A percentile compares a stretch with the other conserved stretches of the same genome.
phyloP scores from a whole-genome alignment of 192 early-diverging fungal genomes.

The Mortierella hygrophila region DNA sequence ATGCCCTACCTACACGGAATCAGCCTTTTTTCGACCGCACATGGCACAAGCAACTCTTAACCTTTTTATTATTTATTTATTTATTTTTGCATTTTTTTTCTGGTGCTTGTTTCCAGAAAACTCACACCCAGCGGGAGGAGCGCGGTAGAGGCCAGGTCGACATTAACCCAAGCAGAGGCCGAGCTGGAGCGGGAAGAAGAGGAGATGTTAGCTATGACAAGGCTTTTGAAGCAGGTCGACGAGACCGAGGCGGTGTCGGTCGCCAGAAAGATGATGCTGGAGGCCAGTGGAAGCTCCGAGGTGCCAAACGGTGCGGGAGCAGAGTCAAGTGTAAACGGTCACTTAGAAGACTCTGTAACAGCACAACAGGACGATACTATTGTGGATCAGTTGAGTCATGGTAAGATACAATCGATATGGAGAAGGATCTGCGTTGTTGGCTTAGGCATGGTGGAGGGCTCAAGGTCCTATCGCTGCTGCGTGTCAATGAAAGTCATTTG shows the following conservation, averaged over 20 bases:
- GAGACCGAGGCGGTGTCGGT: constrained; percentile 10
- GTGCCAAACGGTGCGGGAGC: background rate
- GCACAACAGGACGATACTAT: background rate
- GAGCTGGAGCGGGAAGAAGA: constrained; percentile 38
- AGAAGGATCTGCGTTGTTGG: background rate
- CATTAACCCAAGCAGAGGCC: constrained; percentile 8
- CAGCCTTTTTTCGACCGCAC: background rate
- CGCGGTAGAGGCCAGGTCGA: background rate
- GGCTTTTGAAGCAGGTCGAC: constrained; percentile 22
- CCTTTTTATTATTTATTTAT: constrained; percentile 9
- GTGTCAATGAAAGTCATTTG: background rate
- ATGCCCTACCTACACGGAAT: background rate
- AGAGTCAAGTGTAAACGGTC: background rate
- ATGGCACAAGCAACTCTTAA: background rate
- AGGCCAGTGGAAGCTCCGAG: background rate
- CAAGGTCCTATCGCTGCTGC: background rate
- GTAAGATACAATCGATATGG: background rate
- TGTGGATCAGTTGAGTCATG: background rate
- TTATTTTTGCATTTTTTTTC: constrained; percentile 3
- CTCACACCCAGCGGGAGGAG: background rate
- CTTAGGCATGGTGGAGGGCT: background rate
- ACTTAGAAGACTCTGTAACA: background rate
- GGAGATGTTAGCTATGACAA: constrained; percentile 30
- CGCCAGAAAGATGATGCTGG: constrained; percentile 21
- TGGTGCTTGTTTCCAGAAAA: constrained; percentile 14